Conservation (phyloP, 176 grass and related monocot genomes). For the sorghum (Sorghum bicolor) region Sorghum_bicolor_NCBIv3 NC_012872.2:9501501-9502000, state of each 20-base stretch:
- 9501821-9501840: constrained; percentile 50
- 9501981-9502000: constrained; percentile 8
- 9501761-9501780: constrained; percentile 53
- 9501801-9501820: constrained; percentile 47
- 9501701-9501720: neutral
- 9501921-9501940: constrained; percentile 30
- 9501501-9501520: neutral
- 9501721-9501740: neutral
- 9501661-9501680: neutral
- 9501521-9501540: neutral
- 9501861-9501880: constrained; percentile 24
- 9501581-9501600: neutral
- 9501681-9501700: neutral
- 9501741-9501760: constrained; percentile 36
- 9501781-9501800: constrained; percentile 30
- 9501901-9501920: constrained; percentile 52
- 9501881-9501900: constrained; percentile 49
- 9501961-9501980: constrained; percentile 23
- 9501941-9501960: constrained; percentile 3
- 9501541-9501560: neutral
- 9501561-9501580: neutral
- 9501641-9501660: neutral
- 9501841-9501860: constrained; percentile 29
- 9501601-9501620: neutral
- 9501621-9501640: neutral